These are phyloP conservation scores for Arthrinium phaeospermum DNA, from an alignment of 2,329 filamentous ascomycete genomes.

Conservation along the genomic window DNA sequence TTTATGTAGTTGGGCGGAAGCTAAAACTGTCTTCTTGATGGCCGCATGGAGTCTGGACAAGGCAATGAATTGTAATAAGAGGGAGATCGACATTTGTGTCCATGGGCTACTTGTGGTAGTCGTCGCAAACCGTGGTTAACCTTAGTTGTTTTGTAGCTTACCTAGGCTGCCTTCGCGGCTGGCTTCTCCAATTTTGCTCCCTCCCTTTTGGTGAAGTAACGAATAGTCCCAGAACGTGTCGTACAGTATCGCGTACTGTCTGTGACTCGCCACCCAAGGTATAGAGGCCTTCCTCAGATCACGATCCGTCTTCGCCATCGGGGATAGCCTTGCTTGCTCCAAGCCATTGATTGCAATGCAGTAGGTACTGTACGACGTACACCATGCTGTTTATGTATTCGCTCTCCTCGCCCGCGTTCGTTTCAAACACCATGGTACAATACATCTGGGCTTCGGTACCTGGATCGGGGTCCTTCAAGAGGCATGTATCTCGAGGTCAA, in stretches of 20 bases:
- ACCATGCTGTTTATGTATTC: not conserved
- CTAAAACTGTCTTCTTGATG: not conserved
- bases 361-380: not conserved
- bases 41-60: not conserved
- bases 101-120: not conserved
- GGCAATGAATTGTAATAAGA: not conserved
- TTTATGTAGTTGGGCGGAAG: not conserved
- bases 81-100: not conserved
- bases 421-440: not conserved
- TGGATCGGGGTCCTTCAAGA: not conserved
- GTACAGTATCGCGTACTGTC: conserved; percentile 6
- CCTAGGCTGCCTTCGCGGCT: not conserved
- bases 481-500: not conserved
- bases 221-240: not conserved
- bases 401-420: not conserved
- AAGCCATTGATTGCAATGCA: not conserved
- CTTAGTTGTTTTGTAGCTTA: not conserved
- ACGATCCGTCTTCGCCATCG: not conserved
- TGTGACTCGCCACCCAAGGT: not conserved
- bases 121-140: not conserved
- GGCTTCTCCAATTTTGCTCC: not conserved
- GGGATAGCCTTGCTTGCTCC: not conserved
- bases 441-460: not conserved
- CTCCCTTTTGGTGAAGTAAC: not conserved
- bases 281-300: not conserved